Conservation (phyloP, 2,329 filamentous ascomycete species). For the Podosphaera xanthii region DNA sequence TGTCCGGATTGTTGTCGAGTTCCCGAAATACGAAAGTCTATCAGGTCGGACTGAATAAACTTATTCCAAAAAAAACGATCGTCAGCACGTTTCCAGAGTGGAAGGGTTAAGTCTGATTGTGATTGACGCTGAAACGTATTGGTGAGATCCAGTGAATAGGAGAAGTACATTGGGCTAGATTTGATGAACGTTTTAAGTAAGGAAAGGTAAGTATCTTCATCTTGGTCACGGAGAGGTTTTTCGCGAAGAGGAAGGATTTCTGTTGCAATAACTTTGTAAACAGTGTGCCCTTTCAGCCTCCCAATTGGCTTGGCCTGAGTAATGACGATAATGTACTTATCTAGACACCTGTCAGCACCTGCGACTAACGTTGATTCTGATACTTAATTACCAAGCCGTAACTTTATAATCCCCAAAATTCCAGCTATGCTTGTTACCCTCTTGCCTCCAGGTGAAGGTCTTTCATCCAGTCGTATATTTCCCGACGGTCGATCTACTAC, state of each 20-base stretch:
- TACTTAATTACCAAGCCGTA: constrained; percentile 53
- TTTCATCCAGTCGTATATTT: constrained; percentile 68
- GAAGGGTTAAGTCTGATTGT: constrained; percentile 43
- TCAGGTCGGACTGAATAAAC: constrained; percentile 75
- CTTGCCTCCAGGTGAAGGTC: constrained; percentile 50
- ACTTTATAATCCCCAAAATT: constrained; percentile 79
- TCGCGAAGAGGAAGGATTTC: constrained; percentile 90
- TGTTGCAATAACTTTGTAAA: constrained; percentile 78
- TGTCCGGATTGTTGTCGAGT: constrained; percentile 40
- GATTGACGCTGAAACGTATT: constrained; percentile 92
- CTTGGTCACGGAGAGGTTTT: constrained; percentile 69
- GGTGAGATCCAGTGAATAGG: constrained; percentile 88
- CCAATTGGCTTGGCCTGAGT: constrained; percentile 85
- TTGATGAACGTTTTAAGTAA: constrained; percentile 66
- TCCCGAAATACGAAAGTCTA: constrained; percentile 54
- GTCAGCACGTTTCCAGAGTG: constrained; percentile 79
- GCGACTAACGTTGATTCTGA: neutral
- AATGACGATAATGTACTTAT: constrained; percentile 95
- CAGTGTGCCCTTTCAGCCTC: constrained; percentile 80
- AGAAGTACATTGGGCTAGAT: constrained; percentile 86
- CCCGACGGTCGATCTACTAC: constrained; percentile 83
- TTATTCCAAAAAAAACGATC: constrained; percentile 99
- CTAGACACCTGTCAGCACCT: constrained; percentile 17
- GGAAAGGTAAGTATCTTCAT: constrained; percentile 77
- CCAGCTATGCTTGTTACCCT: constrained; percentile 86